Base-by-base conservation (phyloP, 1,284 basidiomycete species). In the Pterulicium gracile region DNA sequence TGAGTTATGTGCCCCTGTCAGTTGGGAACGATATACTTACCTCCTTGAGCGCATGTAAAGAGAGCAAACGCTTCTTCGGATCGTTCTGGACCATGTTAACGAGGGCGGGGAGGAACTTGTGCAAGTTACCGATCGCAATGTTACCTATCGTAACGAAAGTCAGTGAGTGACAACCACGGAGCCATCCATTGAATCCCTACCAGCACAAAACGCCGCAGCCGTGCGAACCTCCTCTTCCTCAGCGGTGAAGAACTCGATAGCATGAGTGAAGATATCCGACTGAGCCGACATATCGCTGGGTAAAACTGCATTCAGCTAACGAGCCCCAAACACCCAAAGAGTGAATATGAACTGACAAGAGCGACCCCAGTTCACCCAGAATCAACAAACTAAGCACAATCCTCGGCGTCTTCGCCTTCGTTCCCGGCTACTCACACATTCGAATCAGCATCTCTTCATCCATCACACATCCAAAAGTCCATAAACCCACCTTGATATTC, bases 41-140 rank as follows among this genome's bases (percentile, higher is more conserved):
- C 72, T 98, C 96, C 65, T 97, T 97, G 32, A 98, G 69, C 10
- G 94, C 89, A 56, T 97, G 89, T 42, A 98, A 72, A 13, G 92
- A 82, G 15, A 97, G 66, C 20, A 95, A 65, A 10, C 90, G 79
- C 55, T 81, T 85, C 57, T 85, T 79, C n/a, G 80, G 74, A 56
- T 88, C 79, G 12, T 68, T 75, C 52, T 90, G 76, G 35, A 96
- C 80, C 53, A 90, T 76, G 54, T 84, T 80, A 54, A 96, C 77
- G 52, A 98, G 86, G 10, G 74, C 69, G 12, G 92, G 92, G 4
- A 98, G 70, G 72, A 92, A 94, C 51, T 81, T 75, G 14, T 82
- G 75, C 13, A 93, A 70, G 50, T 91, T 91, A 2, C 94, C 94
- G 24, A 96, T 91, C 3, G 94, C 87, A 52, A 99, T 89, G 61